Evolutionary conservation across 2,329 filamentous ascomycete genomes (phyloP), one percentile per base, ranked within the genome.

Genomic region (Plenodomus tracheiphilus): DNA sequence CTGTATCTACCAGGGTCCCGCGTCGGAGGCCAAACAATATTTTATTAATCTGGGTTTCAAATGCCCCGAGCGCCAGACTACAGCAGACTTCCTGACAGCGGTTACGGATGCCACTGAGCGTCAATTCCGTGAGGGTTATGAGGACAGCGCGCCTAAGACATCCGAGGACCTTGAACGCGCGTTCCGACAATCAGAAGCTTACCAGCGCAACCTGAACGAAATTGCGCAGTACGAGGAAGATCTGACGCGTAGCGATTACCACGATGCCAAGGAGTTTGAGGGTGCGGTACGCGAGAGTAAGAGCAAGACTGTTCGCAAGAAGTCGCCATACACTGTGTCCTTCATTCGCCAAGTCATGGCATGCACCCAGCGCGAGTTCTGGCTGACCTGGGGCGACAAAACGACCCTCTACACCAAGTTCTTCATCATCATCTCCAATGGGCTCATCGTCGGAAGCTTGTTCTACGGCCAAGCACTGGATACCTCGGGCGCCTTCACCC

Each of bases 1-100:
- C 4, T 83, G 85, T 72, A 81, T 88, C 45, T 89, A 82, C 72
- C 83, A 84, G 64, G 86, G 86, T 0, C 82, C 80, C 2, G 78
- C 80, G 3, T 73, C 75, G n/a, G 76, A 82, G 38, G 86, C 87
- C 2, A 81, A 78, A 47, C 75, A 81, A 48, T 89, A 88, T 68
- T 89, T 90, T 64, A 76, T 84, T 49, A 77, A 84, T 41, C 76
- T 89, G 15, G 86, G 86, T 9, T 88, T 85, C 66, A 62, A 82
- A 41, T 83, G 77, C 50, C 80, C 81, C 0, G 76, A 81, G 5
- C 75, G 82, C 41, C 81, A 86, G 64, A 92, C 88, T 0, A 91
- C 88, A 0, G 84, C 88, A 1, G 89, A 92, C 66, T 92, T 91
- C 73, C 71, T 92, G 38, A 91, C 88, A 1, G 85, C 87, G 0